A percentile compares a stretch with the other conserved stretches of the same genome.
Evolutionary conservation across 1,284 basidiomycete species (phyloP).

Genomic region (Heliocybe sulcata): DNA sequence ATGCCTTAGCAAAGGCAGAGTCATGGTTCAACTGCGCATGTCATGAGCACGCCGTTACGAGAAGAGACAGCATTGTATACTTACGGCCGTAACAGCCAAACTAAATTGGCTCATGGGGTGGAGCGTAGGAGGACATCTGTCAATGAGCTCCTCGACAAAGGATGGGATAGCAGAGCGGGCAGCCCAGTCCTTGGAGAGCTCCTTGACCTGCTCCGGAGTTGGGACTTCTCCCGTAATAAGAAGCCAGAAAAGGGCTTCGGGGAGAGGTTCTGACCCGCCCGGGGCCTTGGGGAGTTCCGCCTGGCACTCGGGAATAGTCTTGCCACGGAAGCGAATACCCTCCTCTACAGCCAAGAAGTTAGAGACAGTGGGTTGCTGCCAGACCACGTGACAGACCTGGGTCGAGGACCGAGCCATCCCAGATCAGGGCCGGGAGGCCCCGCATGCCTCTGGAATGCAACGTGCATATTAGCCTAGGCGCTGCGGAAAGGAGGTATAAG

Average conservation of each 20-base stretch:
- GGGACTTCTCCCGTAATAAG: constrained; percentile 91
- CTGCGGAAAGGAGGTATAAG: neutral
- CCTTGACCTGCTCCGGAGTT: constrained; percentile 78
- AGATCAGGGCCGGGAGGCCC: constrained; percentile 82
- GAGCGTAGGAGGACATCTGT: constrained; percentile 88
- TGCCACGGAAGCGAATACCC: constrained; percentile 94
- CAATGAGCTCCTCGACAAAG: constrained; percentile 90
- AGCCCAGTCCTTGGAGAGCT: constrained; percentile 89
- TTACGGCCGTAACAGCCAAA: constrained; percentile 86
- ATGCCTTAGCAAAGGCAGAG: constrained; percentile 95
- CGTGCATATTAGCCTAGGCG: constrained; percentile 6
- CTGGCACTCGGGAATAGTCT: constrained; percentile 90
- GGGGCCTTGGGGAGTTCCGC: constrained; percentile 81
- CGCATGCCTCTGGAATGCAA: constrained; percentile 75
- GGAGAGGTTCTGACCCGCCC: constrained; percentile 86
- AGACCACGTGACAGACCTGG: constrained; percentile 44
- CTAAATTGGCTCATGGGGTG: constrained; percentile 98
- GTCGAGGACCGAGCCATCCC: constrained; percentile 95
- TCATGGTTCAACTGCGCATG: constrained; percentile 83
- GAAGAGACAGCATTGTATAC: constrained; percentile 21
- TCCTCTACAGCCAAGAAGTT: constrained; percentile 51
- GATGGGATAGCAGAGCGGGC: constrained; percentile 84
- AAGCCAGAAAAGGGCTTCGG: constrained; percentile 95
- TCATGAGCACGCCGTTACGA: constrained; percentile 7
- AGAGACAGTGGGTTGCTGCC: neutral